Evolutionary conservation across 352 stramenopile genomes (phyloP), one percentile per base, ranked within the genome.

Genomic region (Discostella stelligera): DNA sequence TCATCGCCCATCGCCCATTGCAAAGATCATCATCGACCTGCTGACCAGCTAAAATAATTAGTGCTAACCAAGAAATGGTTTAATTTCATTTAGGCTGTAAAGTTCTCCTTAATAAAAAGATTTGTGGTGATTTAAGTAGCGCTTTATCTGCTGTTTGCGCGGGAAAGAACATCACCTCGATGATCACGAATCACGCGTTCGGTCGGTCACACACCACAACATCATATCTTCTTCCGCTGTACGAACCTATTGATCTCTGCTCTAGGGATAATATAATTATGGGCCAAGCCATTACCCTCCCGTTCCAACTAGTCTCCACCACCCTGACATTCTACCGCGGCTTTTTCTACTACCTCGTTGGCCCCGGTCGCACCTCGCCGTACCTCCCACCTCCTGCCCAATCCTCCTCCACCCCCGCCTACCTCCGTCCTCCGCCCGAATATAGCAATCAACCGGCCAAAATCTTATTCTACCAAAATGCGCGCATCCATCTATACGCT

Each of bases 401-500:
- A 2, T 46, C 48, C 0, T 54, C 54, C 11, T n/a, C 0, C 63
- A 18, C 52, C 5, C 63, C 37, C 3, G 25, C 23, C 13, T 76
- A 81, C 60, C 58, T 69, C 23, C 65, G 50, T 39, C 32, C 71
- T 2, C 21, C 54, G 11, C 9, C 54, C 54, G 58, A 76, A 60
- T 5, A 44, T 66, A 8, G 9, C 66, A 14, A 65, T 44, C 32
- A 65, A 67, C 52, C 11, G 53, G 37, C 37, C 53, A 53, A 72
- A 44, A 60, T 73, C 7, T 61, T 90, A 10, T 91, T 91, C 71
- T 85, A 89, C 59, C 80, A 91, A 67, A 71, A 91, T 66, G 83
- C 80, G 48, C 67, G 85, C 23, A 79, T 97, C 21, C 97, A 98
- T 81, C 84, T 98, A 27, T 99, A 97, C 86, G 96, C 93, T 77